Percentiles rank a stretch among this genome's conserved stretches.
phyloP scores from a whole-genome alignment of 108 stramenopile genomes.

The Nitzschia palea region DNA sequence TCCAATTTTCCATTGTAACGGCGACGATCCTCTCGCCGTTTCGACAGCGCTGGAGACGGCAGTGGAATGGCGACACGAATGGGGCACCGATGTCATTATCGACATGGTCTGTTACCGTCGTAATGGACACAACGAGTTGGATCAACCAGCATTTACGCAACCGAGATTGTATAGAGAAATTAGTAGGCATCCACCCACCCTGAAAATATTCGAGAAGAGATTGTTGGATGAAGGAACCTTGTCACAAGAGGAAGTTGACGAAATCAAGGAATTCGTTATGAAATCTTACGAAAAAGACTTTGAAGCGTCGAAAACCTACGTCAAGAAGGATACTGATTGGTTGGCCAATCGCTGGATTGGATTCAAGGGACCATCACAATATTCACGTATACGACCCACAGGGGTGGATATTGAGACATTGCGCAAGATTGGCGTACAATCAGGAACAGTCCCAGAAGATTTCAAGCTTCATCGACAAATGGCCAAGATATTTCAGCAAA shows the following conservation, averaged over 20 bases:
- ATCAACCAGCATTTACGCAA: conserved; percentile 99
- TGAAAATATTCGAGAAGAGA: conserved; percentile 84
- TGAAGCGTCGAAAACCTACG: conserved; percentile 90
- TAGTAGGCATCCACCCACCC: conserved; percentile 82
- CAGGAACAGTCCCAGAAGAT: conserved; percentile 84
- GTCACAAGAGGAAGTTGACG: conserved; percentile 81
- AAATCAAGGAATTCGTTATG: conserved; percentile 81
- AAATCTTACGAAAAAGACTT: conserved; percentile 88
- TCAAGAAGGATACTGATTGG: conserved; percentile 86
- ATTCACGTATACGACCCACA: conserved; percentile 85
- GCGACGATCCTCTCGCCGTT: conserved; percentile 97
- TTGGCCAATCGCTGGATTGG: conserved; percentile 91
- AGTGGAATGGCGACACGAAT: conserved; percentile 96
- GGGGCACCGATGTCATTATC: conserved; percentile 96
- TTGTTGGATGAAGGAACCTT: conserved; percentile 80
- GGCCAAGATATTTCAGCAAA: conserved; percentile 87
- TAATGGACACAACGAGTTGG: conserved; percentile 99
- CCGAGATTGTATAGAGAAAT: conserved; percentile 94
- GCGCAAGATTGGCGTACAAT: conserved; percentile 72
- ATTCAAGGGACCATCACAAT: conserved; percentile 92
- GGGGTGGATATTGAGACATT: conserved; percentile 90
- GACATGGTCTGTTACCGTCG: conserved; percentile 99
- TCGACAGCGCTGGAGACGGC: conserved; percentile 95
- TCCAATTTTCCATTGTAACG: conserved; percentile 99
- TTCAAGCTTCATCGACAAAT: conserved; percentile 95